These are phyloP conservation scores for Penicillium odoratum DNA, from an alignment of 495 filamentous ascomycete genomes.

Conservation along the genomic window DNA sequence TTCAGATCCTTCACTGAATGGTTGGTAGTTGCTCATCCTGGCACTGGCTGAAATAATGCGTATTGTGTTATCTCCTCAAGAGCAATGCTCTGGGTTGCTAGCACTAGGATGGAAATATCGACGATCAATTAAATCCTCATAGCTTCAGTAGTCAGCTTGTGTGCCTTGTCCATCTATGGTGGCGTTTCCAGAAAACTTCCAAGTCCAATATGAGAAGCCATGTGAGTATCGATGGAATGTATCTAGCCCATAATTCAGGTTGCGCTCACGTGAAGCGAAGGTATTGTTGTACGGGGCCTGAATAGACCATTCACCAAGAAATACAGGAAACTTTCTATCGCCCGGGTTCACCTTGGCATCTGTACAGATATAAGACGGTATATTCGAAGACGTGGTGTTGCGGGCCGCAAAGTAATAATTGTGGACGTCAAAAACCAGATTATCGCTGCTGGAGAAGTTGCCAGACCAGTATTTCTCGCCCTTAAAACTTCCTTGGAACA, in stretches of 20 bases:
- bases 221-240: constrained; percentile 20
- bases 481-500: constrained; percentile 35
- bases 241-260: constrained; percentile 22
- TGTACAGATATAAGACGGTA: constrained; percentile 19
- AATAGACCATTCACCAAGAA: constrained; percentile 35
- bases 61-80: no score
- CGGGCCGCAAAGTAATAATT: constrained; percentile 30
- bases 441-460: constrained; percentile 17
- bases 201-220: constrained; percentile 29
- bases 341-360: constrained; percentile 5
- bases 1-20: no score
- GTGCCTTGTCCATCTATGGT: constrained; percentile 22
- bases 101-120: neutral
- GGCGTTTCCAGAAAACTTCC: constrained; percentile 25
- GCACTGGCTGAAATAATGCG: no score
- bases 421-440: constrained; percentile 35
- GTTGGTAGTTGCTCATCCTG: no score
- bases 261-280: constrained; percentile 23
- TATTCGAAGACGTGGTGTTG: constrained; percentile 24
- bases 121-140: constrained; percentile 1
- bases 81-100: no score
- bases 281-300: constrained; percentile 22
- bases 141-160: constrained; percentile 31
- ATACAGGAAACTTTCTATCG: constrained; percentile 33
- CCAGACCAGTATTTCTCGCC: constrained; percentile 25